Percentiles rank a stretch among this genome's conserved stretches.
Conservation (phyloP, 164 flowering plant genomes). For the Cinnamomum micranthum region DNA sequence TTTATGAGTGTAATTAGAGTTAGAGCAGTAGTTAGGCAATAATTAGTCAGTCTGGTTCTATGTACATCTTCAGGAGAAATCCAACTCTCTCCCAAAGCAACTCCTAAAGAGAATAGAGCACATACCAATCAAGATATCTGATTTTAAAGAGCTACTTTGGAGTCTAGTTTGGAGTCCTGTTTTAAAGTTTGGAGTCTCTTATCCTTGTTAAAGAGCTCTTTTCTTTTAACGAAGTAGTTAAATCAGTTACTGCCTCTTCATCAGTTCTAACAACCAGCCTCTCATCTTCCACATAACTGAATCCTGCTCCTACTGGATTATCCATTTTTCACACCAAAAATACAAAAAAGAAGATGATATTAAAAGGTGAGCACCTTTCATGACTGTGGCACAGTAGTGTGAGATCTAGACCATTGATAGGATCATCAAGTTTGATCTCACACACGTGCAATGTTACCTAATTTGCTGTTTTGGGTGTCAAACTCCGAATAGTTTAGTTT, state of each 20-base stretch:
- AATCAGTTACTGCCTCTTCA: slow-evolving; percentile 69
- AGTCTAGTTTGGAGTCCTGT: too few relatives aligned
- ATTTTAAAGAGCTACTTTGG: too few relatives aligned
- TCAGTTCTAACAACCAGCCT: slow-evolving; percentile 58
- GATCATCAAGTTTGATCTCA: background rate
- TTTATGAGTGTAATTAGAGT: background rate
- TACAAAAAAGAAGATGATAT: background rate
- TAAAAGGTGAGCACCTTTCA: background rate
- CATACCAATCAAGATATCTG: background rate
- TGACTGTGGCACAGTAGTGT: background rate
- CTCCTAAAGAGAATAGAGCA: slow-evolving; percentile 33
- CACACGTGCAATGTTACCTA: too few relatives aligned
- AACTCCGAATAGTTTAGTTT: too few relatives aligned
- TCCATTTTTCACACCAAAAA: slow-evolving; percentile 40
- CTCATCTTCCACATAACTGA: slow-evolving; percentile 72
- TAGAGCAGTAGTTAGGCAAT: too few relatives aligned
- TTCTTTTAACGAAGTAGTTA: slow-evolving; percentile 49
- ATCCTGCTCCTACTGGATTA: slow-evolving; percentile 91
- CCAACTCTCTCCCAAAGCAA: slow-evolving; percentile 91
- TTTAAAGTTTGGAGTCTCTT: slow-evolving; percentile 51
- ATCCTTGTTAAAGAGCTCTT: slow-evolving; percentile 45
- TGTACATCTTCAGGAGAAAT: slow-evolving; percentile 93
- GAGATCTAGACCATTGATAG: too few relatives aligned
- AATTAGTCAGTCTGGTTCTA: background rate
- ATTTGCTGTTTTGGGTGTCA: too few relatives aligned